A percentile compares a stretch with the other conserved stretches of the same genome.
phyloP scores from a whole-genome alignment of 1,284 basidiomycete genomes.

The Boletus hoseneyae region DNA sequence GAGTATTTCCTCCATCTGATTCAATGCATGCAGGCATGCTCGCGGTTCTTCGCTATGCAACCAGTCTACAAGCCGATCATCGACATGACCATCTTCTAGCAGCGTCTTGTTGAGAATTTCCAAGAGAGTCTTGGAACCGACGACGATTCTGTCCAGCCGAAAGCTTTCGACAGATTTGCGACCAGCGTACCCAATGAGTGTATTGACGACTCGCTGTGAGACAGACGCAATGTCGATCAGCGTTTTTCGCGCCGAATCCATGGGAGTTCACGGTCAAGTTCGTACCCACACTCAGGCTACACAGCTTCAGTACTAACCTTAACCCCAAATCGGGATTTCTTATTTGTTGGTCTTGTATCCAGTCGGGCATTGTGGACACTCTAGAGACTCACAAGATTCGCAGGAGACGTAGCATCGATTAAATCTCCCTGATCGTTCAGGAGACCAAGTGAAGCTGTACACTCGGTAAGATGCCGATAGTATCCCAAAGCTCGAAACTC shows the following conservation, averaged over 20 bases:
- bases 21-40: constrained; percentile 1
- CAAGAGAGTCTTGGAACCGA: constrained; percentile 7
- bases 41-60: constrained; percentile 1
- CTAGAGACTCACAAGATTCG: no score
- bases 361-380: no score
- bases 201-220: constrained; percentile 3
- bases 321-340: no score
- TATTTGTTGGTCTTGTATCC: no score
- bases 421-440: no score
- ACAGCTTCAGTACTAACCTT: no score
- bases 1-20: constrained; percentile 3
- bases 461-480: no score
- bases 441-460: no score
- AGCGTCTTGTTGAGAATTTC: not conserved
- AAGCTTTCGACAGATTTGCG: constrained; percentile 11
- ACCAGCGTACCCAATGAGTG: not conserved
- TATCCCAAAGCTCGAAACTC: no score
- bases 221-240: constrained; percentile 6
- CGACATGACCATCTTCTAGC: not conserved
- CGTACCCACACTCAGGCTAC: no score
- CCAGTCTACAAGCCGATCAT: constrained; percentile 11
- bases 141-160: constrained; percentile 10
- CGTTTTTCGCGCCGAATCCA: constrained; percentile 2
- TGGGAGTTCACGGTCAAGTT: not conserved
- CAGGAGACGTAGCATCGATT: no score